Evolutionary conservation across 1,284 basidiomycete genomes (phyloP).

Genomic region (Moesziomyces antarcticus): DNA sequence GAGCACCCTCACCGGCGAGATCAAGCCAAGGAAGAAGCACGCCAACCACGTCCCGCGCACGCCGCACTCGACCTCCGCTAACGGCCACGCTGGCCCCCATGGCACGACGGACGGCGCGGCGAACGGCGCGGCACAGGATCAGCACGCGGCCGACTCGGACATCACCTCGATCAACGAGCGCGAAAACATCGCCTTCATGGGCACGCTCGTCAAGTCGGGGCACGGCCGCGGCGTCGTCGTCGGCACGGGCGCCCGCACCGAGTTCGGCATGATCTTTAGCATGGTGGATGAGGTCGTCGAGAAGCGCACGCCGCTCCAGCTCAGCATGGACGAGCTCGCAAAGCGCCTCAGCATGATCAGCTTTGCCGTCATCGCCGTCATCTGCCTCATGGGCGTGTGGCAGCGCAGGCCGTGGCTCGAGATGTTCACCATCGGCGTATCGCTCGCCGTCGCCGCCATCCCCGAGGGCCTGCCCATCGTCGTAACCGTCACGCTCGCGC

Average conservation of each 20-base stretch:
- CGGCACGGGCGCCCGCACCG: conserved; percentile 86
- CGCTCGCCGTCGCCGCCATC: conserved; percentile 94
- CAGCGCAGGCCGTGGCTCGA: conserved; percentile 92
- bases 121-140: not conserved
- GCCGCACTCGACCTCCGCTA: not conserved
- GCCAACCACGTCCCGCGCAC: conserved; percentile 69
- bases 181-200: conserved; percentile 93
- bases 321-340: conserved; percentile 96
- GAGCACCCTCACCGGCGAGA: conserved; percentile 93
- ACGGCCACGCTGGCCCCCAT: conserved; percentile 2
- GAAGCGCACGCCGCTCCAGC: conserved; percentile 89
- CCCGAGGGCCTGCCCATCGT: conserved; percentile 97
- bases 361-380: conserved; percentile 91
- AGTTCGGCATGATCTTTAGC: conserved; percentile 94
- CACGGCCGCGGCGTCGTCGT: conserved; percentile 88
- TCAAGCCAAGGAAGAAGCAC: conserved; percentile 80
- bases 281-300: conserved; percentile 99
- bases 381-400: conserved; percentile 87
- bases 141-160: not conserved
- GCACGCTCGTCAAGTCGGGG: conserved; percentile 91
- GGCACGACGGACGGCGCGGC: conserved; percentile 2
- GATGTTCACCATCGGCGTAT: conserved; percentile 99
- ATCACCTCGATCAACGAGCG: conserved; percentile 79
- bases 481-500: conserved; percentile 93
- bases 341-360: conserved; percentile 89